Evolutionary conservation across 352 stramenopile genomes (phyloP).

Genomic region (Pythium oligandrum): DNA sequence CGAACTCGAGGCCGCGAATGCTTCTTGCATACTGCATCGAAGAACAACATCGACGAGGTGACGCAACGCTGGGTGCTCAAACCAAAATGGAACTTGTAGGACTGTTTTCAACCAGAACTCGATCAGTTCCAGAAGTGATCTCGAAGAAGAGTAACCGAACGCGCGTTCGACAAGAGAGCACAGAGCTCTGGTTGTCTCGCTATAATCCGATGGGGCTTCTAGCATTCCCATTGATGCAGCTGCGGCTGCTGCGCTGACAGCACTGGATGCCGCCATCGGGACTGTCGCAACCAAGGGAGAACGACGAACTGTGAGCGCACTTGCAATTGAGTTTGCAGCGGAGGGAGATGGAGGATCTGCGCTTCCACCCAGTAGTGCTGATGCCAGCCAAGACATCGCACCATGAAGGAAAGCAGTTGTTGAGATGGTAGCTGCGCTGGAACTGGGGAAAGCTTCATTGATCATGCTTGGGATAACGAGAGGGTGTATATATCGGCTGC

Average conservation of each 20-base stretch:
- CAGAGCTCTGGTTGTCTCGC: conserved; percentile 43
- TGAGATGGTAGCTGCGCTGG: conserved; percentile 14
- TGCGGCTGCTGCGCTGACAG: conserved; percentile 24
- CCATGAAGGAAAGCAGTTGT: conserved; percentile 24
- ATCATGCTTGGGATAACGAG: conserved; percentile 23
- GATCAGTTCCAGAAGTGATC: conserved; percentile 31
- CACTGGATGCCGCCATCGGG: conserved; percentile 13
- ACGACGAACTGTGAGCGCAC: conserved; percentile 21
- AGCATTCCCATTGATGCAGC: conserved; percentile 47
- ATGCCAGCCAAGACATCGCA: conserved; percentile 27
- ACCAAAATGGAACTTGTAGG: conserved; percentile 74
- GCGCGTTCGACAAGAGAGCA: conserved; percentile 49
- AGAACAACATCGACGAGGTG: conserved; percentile 66
- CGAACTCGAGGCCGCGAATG: not conserved
- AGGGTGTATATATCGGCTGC: conserved; percentile 30
- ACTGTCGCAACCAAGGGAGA: conserved; percentile 22
- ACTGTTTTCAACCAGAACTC: conserved; percentile 60
- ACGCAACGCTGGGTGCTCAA: conserved; percentile 63
- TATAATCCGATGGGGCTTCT: conserved; percentile 36
- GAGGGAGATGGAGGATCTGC: conserved; percentile 21
- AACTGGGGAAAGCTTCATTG: conserved; percentile 24
- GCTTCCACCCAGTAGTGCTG: conserved; percentile 16
- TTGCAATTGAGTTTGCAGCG: conserved; percentile 20
- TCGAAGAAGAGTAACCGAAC: conserved; percentile 51
- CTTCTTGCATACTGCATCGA: conserved; percentile 50